Base-by-base conservation (phyloP, 139 green algal species). In the Chlorella sp. region DNA sequence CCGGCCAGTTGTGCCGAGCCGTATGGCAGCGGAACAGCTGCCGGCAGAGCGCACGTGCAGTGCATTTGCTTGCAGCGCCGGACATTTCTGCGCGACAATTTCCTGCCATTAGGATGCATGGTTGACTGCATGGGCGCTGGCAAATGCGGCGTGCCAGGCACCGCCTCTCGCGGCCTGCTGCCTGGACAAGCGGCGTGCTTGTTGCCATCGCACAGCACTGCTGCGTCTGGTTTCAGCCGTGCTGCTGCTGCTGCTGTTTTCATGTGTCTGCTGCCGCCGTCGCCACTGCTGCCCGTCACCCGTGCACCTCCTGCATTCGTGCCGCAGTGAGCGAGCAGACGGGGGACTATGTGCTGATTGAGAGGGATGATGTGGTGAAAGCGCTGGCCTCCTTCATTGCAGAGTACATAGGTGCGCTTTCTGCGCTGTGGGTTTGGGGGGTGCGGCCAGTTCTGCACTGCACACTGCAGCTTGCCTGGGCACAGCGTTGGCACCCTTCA, bases 301-400 rank as follows among this genome's bases (percentile, higher is more conserved):
- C n/a, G n/a, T n/a, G n/a, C n/a, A n/a, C n/a, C n/a, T n/a, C n/a
- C n/a, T n/a, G n/a, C n/a, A n/a, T n/a, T n/a, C n/a, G n/a, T 40
- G 64, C 19, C 69, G 76, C 41, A 67, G 68, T 86, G 41, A 54
- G 34, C 22, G 86, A 92, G 73, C 58, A 67, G 34, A 76, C 89
- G 40, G 88, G 88, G 19, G 87, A 87, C 43, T 94, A 94, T 32
- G 67, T 94, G 3, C 22, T 94, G 43, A 82, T 94, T 1, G 80
- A 90, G 46, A 81, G 84, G n/a, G 65, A 87, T 28, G 91, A 94
- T 77, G 91, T 91, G 6, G 84, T 93, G 64, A 77, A 90, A 14
- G 88, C 90, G 28, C 80, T 94, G 1, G 80, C 80, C 44, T 48
- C 56, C 1, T 94, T 94, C 80, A 79, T 94, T 5, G 91, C 91